Conservation (phyloP, 768 basidiomycete genomes). For the Daedaleopsis sinensis region DNA sequence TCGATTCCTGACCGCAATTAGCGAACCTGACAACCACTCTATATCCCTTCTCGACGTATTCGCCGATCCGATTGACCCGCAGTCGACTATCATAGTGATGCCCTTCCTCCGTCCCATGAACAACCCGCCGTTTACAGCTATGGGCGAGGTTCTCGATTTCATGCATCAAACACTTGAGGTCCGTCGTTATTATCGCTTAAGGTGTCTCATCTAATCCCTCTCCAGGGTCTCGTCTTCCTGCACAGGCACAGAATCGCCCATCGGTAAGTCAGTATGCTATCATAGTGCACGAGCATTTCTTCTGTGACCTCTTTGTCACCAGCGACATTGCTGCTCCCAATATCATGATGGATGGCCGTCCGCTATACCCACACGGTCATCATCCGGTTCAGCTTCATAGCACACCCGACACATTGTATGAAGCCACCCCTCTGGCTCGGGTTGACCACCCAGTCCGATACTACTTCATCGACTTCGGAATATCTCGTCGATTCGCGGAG, state of each 20-base stretch:
- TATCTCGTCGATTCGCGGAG: constrained; percentile 15
- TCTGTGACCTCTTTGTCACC: constrained; percentile 10
- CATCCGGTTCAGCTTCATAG: constrained; percentile 30
- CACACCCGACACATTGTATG: constrained; percentile 37
- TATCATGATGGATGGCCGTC: constrained; percentile 27
- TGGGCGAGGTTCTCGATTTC: constrained; percentile 26
- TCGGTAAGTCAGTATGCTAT: constrained; percentile 11
- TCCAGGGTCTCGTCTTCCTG: constrained; percentile 28
- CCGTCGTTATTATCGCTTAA: not conserved
- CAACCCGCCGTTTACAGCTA: constrained; percentile 25
- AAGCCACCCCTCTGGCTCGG: constrained; percentile 33
- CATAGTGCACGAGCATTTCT: no score
- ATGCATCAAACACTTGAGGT: constrained; percentile 22
- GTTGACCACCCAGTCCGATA: constrained; percentile 38
- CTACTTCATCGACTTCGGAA: constrained; percentile 29
- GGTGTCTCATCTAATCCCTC: not conserved
- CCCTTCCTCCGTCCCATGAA: constrained; percentile 30
- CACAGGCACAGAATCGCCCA: constrained; percentile 28
- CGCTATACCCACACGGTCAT: constrained; percentile 22
- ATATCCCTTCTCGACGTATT: constrained; percentile 27
- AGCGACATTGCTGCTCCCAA: constrained; percentile 22
- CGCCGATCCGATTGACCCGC: constrained; percentile 16
- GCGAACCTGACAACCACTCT: constrained; percentile 25
- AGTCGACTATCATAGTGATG: constrained; percentile 25
- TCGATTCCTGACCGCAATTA: not conserved